Base-by-base conservation (phyloP, 2,329 filamentous ascomycete species). In the Hypoxylon sp. region DNA sequence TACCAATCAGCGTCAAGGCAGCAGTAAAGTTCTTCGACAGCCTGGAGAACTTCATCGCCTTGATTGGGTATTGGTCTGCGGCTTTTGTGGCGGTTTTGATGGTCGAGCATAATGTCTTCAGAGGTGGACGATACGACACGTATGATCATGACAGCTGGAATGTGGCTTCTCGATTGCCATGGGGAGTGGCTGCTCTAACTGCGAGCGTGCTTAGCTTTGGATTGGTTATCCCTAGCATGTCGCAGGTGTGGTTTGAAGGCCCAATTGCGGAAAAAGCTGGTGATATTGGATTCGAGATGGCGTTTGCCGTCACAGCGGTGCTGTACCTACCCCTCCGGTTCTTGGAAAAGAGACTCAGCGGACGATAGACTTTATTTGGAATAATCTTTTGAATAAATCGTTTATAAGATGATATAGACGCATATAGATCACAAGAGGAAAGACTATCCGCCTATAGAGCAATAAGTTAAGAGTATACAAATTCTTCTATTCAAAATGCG, bases 271-370 rank as follows among this genome's bases (percentile, higher is more conserved):
- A 75, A 67, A 77, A 61, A 25, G 84, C 83, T 7, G 84, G 84
- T 0, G 84, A 88, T 57, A 80, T 88, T 64, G 85, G 84, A 0
- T 86, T 88, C 49, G 84, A 88, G 71, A 69, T 84, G 65, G 83
- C 83, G 0, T 79, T 87, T 62, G 74, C 75, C 19, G 64, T 78
- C 7, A 73, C 72, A 6, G 68, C 68, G n/a, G 31, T 74, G 46
- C 56, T 78, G 16, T 78, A 79, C 55, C 48, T 76, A 5, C 75
- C 75, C 3, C 62, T 78, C 26, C 64, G 76, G 25, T 62, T 60
- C 38, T 15, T 74, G 29, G 76, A 79, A 66, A 69, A 63, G 56
- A 64, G 59, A 51, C 17, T 65, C 7, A 60, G 58, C 17, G 65
- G 65, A 2, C 63, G 66, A 36, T 67, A 59, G 57, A 25, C 13